A percentile compares a stretch with the other conserved stretches of the same genome.
These are phyloP conservation scores for Mycena metata DNA, from an alignment of 768 basidiomycete genomes.

Conservation along the genomic window DNA sequence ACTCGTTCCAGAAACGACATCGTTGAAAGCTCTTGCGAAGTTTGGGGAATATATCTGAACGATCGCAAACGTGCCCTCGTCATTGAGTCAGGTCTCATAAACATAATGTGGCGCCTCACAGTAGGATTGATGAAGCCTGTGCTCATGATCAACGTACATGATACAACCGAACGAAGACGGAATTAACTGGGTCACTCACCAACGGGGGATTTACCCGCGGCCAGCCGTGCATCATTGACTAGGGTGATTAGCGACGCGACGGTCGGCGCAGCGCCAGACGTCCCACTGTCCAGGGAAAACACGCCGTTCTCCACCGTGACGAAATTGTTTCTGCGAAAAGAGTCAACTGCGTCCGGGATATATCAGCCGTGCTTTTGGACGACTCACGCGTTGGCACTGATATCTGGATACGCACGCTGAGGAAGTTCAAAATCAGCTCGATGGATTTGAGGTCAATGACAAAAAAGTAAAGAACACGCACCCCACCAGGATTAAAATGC, in stretches of 20 bases:
- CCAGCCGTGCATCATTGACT: slow-evolving; percentile 55
- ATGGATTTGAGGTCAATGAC: slow-evolving; percentile 8
- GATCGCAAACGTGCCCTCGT: not conserved
- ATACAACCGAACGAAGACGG: not conserved
- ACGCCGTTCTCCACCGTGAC: slow-evolving; percentile 45
- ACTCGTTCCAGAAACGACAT: slow-evolving; percentile 58
- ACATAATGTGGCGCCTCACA: slow-evolving; percentile 40
- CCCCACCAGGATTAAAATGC: slow-evolving; percentile 50
- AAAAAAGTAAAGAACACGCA: slow-evolving; percentile 38
- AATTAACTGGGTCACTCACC: slow-evolving; percentile 38
- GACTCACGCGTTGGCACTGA: slow-evolving; percentile 52
- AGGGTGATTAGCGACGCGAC: slow-evolving; percentile 54
- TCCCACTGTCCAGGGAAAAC: slow-evolving; percentile 46
- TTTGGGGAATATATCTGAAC: slow-evolving; percentile 45
- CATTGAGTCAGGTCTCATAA: not conserved
- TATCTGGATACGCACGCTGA: slow-evolving; percentile 51
- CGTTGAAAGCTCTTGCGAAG: slow-evolving; percentile 55
- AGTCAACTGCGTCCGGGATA: not conserved
- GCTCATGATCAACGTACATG: too few relatives aligned
- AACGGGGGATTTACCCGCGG: slow-evolving; percentile 52
- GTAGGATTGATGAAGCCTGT: slow-evolving; percentile 61
- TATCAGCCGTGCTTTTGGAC: not conserved
- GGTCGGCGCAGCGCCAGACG: slow-evolving; percentile 50
- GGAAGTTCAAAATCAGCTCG: not conserved
- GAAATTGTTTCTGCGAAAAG: slow-evolving; percentile 27